These are phyloP conservation scores for Phlebiopsis flavidoalba DNA, from an alignment of 768 basidiomycete species.

Conservation along the genomic window DNA sequence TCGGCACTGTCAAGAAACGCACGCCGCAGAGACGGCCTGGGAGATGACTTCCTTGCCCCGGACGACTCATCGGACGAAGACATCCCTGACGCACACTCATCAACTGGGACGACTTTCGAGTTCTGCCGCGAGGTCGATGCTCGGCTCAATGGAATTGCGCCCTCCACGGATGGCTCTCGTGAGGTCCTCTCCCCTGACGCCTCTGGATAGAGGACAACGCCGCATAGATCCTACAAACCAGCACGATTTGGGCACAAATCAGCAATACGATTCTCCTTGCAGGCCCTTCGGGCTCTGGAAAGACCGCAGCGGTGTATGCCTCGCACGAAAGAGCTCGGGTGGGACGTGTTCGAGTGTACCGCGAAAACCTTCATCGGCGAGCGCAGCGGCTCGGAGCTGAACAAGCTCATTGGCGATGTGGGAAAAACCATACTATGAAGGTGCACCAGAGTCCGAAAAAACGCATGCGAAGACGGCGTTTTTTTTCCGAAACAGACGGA, in stretches of 20 bases:
- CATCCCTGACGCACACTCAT: background rate
- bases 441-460: conserved; percentile 15
- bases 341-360: conserved; percentile 97
- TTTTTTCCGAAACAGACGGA: background rate
- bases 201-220: conserved; percentile 3
- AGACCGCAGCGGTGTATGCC: conserved; percentile 90
- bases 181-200: background rate
- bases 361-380: conserved; percentile 94
- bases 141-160: conserved; percentile 2
- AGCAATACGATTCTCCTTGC: conserved; percentile 83
- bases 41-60: conserved; percentile 25
- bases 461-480: background rate
- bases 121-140: conserved; percentile 10
- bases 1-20: conserved; percentile 20
- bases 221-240: conserved; percentile 3
- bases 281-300: conserved; percentile 84
- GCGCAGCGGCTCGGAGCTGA: conserved; percentile 73
- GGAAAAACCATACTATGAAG: conserved; percentile 72
- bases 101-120: conserved; percentile 11
- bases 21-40: conserved; percentile 32
- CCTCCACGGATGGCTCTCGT: conserved; percentile 5
- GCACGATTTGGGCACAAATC: conserved; percentile 42
- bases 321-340: conserved; percentile 91
- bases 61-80: conserved; percentile 12
- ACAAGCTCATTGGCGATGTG: conserved; percentile 83